Base-by-base conservation (phyloP, 2,329 filamentous ascomycete species). In the Drechslerella stenobrocha region DNA sequence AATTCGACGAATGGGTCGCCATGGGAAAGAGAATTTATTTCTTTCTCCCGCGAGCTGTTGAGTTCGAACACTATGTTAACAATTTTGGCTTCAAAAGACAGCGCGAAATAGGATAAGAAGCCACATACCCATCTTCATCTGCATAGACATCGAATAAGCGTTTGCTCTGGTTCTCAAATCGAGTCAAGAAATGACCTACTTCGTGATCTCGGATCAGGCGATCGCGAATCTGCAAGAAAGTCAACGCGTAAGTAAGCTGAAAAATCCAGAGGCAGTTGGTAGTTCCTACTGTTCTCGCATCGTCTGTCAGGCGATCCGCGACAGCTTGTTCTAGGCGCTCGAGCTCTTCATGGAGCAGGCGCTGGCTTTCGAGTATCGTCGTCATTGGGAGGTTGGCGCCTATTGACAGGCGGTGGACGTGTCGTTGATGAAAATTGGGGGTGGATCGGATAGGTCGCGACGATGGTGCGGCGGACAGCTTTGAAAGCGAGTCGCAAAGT, bases 281-380 rank as follows among this genome's bases (percentile, higher is more conserved):
- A 55, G 45, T 45, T 47, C 45, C 77, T 80, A 91, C 89, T 77
- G 92, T 88, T 77, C 87, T 89, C 45, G 92, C 91, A 71, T 97
- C 90, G 72, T 96, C 90, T 70, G 85, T 82, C 67, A 95, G 84
- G 74, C 91, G 88, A 78, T 97, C 91, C 56, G 89, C 87, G 74
- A 96, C 87, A 55, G 89, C 93, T 77, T 96, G 90, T 78, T 98
- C 93, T 65, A 98, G 83, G 70, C 93, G 87, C 81, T 98, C 93
- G 51, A 98, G 80, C 78, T 98, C 93, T 83, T 98, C 93, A 74
- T 96, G 91, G 73, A 96, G 84, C 74, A 89, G 90, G 73, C 93
- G 84, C 78, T 97, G 88, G 73, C 97, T 91, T 80, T 98, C 95
- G 70, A 96, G 79, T 72, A 95, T 80, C 90, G 52, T 69, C 37